Conservation (phyloP, 2,329 filamentous ascomycete species). For the Colletotrichum sojae region DNA sequence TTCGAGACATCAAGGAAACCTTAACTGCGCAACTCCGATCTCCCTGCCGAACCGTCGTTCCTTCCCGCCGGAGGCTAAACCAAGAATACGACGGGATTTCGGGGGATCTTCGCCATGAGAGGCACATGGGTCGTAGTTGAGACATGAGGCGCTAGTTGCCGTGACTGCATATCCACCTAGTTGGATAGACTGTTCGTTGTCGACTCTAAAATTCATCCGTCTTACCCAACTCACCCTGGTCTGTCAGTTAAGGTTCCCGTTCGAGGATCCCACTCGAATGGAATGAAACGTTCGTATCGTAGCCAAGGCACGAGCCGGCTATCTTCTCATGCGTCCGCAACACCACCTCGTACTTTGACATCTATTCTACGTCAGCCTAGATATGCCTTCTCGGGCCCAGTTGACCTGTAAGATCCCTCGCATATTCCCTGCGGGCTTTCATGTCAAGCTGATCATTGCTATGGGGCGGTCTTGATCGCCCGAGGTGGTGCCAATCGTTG, state of each 20-base stretch:
- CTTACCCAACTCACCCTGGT: constrained; percentile 1
- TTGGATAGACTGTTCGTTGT: background rate
- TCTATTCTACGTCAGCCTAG: too few species aligned
- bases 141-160: constrained; percentile 1
- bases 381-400: too few species aligned
- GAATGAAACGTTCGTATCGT: too few species aligned
- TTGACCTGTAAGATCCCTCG: too few species aligned
- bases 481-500: too few species aligned
- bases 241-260: background rate
- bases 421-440: too few species aligned
- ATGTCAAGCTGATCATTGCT: too few species aligned
- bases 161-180: background rate
- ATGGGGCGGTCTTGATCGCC: too few species aligned
- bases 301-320: too few species aligned
- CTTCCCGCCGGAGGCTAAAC: constrained; percentile 7
- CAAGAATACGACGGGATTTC: constrained; percentile 1
- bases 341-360: too few species aligned
- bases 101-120: constrained; percentile 9
- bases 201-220: background rate
- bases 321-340: too few species aligned
- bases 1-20: constrained; percentile 4
- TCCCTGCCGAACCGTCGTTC: background rate
- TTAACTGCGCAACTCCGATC: background rate
- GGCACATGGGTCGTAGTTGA: constrained; percentile 7
- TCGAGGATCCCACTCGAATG: background rate